A percentile compares a stretch with the other conserved stretches of the same genome.
phyloP scores from a whole-genome alignment of 2,329 filamentous ascomycete genomes.

The Fusarium phyllophilum region DNA sequence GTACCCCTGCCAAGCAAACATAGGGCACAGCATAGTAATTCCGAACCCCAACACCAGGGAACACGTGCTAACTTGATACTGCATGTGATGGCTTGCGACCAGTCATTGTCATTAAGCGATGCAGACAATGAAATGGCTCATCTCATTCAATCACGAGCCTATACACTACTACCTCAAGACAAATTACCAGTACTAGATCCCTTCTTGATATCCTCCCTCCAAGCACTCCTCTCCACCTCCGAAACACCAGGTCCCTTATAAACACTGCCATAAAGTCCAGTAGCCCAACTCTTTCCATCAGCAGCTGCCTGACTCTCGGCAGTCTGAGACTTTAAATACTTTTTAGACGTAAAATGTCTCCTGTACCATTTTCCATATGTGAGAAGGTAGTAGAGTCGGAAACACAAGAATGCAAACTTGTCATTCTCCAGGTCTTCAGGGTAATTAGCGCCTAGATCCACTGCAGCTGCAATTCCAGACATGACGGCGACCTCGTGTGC shows the following conservation, averaged over 20 bases:
- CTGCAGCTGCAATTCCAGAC: slow-evolving; percentile 26
- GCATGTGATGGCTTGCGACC: background rate
- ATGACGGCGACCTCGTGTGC: slow-evolving; percentile 18
- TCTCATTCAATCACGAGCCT: background rate
- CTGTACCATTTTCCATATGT: slow-evolving; percentile 71
- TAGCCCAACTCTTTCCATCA: slow-evolving; percentile 65
- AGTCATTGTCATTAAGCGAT: background rate
- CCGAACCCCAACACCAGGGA: background rate
- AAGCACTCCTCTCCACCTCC: slow-evolving; percentile 62
- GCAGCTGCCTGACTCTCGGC: slow-evolving; percentile 51
- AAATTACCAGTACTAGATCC: slow-evolving; percentile 51
- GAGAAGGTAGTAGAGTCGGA: slow-evolving; percentile 70
- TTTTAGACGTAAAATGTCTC: slow-evolving; percentile 44
- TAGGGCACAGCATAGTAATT: background rate
- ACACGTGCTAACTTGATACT: background rate
- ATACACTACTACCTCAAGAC: slow-evolving; percentile 5
- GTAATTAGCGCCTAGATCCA: slow-evolving; percentile 16
- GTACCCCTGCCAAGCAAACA: background rate
- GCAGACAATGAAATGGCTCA: background rate
- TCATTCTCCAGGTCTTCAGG: slow-evolving; percentile 67
- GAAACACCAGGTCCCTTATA: slow-evolving; percentile 69
- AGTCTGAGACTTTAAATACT: slow-evolving; percentile 5
- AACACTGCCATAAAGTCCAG: slow-evolving; percentile 66
- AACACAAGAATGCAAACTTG: slow-evolving; percentile 68
- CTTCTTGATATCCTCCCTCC: slow-evolving; percentile 53